Evolutionary conservation across 495 filamentous ascomycete genomes (phyloP), one percentile per base, ranked within the genome.

Genomic region (Extremus antarcticus): DNA sequence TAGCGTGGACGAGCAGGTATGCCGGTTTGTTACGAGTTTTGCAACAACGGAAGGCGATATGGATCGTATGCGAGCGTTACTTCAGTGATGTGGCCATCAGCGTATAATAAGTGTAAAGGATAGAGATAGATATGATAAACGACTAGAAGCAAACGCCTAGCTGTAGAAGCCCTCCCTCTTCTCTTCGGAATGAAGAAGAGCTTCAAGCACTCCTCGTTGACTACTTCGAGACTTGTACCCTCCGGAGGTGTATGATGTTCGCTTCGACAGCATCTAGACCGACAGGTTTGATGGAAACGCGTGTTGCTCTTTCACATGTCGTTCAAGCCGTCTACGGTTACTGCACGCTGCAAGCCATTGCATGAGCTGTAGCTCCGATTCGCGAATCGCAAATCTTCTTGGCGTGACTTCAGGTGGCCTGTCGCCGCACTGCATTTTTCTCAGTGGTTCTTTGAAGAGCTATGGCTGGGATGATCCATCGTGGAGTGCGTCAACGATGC

Each of bases 21-120:
- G 46, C 25, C 46, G 46, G 24, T 48, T 48, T 48, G 46, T 48
- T 23, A 48, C 46, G 13, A 48, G 46, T 25, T 48, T 48, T 25
- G 46, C 46, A 9, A 48, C 46, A 10, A 48, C 46, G 4, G 46
- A 25, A n/a, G 41, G 19, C 8, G 41, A 45, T 45, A 21, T 45
- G 8, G 19, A 21, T 7, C 16, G 41, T 7, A 21, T 45, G 15
- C 3, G 4, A 7, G 41, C 7, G n/a, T 21, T 45, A n/a, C 3
- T 45, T 7, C 3, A 45, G 41, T 45, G 41, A 45, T 35, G n/a
- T n/a, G n/a, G n/a, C n/a, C n/a, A n/a, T n/a, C n/a, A n/a, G n/a
- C n/a, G n/a, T n/a, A n/a, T n/a, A n/a, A n/a, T n/a, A n/a, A n/a
- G n/a, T n/a, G n/a, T n/a, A n/a, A n/a, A n/a, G n/a, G n/a, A n/a